Conservation (phyloP, 495 filamentous ascomycete species). For the Aspergillus bridgeri region DNA sequence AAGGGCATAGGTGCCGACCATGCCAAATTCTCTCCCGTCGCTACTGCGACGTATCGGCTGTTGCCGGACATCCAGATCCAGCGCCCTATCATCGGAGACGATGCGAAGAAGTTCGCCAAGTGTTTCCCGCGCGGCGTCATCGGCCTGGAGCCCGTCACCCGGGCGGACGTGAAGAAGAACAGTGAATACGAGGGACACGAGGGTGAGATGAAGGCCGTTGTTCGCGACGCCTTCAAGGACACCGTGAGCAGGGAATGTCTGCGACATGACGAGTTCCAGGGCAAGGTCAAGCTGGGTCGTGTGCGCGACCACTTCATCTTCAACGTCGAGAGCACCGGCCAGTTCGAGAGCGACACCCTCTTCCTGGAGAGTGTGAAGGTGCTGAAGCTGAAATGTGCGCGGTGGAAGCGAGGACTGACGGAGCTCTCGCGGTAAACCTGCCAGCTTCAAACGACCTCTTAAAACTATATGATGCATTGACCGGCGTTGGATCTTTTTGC, state of each 20-base stretch:
- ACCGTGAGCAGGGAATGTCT: conserved; percentile 92
- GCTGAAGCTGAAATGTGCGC: conserved; percentile 72
- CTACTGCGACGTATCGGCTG: conserved; percentile 87
- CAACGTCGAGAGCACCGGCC: conserved; percentile 88
- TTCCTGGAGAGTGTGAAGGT: conserved; percentile 85
- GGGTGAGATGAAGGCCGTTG: conserved; percentile 80
- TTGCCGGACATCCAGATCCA: conserved; percentile 81
- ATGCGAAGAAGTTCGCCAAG: conserved; percentile 82
- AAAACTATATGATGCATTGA: conserved; percentile 41
- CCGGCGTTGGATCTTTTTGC: conserved; percentile 43
- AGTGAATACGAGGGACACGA: conserved; percentile 68
- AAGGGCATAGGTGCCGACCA: conserved; percentile 95
- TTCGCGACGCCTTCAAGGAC: conserved; percentile 76
- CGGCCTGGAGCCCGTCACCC: conserved; percentile 66
- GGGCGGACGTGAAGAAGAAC: conserved; percentile 56
- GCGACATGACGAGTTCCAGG: conserved; percentile 88
- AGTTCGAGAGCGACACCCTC: conserved; percentile 84
- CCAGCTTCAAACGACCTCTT: conserved; percentile 14
- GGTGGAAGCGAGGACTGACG: conserved; percentile 59
- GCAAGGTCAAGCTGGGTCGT: conserved; percentile 89
- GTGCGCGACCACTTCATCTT: conserved; percentile 96
- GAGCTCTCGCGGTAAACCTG: conserved; percentile 48
- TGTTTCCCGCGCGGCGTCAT: conserved; percentile 95
- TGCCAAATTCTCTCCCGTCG: conserved; percentile 96
- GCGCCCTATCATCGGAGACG: conserved; percentile 75